phyloP scores from a whole-genome alignment of 208 protist species.

The Porcisia deanei region DNA sequence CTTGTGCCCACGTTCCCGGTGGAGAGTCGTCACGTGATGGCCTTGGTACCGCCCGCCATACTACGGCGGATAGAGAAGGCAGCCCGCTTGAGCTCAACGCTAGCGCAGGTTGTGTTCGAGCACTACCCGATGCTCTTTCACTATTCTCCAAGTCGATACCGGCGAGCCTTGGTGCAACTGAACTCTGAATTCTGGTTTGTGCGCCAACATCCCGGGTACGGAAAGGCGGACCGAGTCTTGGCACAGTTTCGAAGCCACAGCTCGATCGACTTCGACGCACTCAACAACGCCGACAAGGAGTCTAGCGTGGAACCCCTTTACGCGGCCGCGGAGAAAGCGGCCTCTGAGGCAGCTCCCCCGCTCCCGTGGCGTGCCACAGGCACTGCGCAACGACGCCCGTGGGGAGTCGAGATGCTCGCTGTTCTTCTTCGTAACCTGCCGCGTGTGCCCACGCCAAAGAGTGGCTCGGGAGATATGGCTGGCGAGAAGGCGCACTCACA shows the following conservation, averaged over 20 bases:
- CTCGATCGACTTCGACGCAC: background rate
- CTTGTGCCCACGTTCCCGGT: constrained; percentile 81
- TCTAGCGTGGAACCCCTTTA: constrained; percentile 6
- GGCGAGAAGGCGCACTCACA: background rate
- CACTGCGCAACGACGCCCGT: constrained; percentile 5
- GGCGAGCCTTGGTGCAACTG: constrained; percentile 58
- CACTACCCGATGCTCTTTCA: constrained; percentile 87
- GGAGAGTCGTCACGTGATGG: constrained; percentile 56
- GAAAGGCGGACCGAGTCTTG: constrained; percentile 48
- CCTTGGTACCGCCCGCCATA: constrained; percentile 44
- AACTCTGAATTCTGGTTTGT: constrained; percentile 82
- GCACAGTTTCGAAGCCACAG: constrained; percentile 1
- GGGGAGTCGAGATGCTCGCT: constrained; percentile 56
- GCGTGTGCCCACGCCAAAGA: constrained; percentile 33
- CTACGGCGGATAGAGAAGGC: constrained; percentile 33
- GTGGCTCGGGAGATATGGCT: background rate
- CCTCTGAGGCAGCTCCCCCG: background rate
- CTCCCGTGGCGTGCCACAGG: background rate
- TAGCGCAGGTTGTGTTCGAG: constrained; percentile 38
- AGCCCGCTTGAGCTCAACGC: constrained; percentile 10
- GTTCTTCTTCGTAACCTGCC: constrained; percentile 72
- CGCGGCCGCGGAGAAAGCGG: background rate
- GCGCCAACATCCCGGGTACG: constrained; percentile 65
- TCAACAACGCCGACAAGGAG: background rate
- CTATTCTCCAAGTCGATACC: constrained; percentile 34